A percentile compares a stretch with the other conserved stretches of the same genome.
These are phyloP conservation scores for Mycena epipterygia DNA, from an alignment of 768 basidiomycete species.

Conservation along the genomic window DNA sequence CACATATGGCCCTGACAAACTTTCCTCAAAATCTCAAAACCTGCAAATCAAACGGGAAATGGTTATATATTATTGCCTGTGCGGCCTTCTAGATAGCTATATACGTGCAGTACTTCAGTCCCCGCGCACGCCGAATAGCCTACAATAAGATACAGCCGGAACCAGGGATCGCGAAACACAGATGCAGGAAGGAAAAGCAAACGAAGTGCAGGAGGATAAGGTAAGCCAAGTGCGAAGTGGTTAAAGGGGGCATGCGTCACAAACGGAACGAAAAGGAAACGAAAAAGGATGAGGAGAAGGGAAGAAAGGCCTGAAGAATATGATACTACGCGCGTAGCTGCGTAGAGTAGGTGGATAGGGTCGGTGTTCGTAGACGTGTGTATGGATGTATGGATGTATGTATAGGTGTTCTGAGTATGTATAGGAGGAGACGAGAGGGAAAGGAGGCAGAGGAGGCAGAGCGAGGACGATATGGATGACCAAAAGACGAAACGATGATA, in stretches of 20 bases:
- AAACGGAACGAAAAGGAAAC: not conserved
- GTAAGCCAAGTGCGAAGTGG: no score
- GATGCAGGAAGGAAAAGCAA: no score
- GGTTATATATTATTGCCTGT: no score
- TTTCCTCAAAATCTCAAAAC: no score
- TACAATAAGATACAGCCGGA: constrained; percentile 25
- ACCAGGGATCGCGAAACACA: not conserved
- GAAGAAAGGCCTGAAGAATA: no score
- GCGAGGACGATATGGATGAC: not conserved
- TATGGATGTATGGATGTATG: not conserved
- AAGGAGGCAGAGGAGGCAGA: no score
- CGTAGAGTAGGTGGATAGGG: not conserved
- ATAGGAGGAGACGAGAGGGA: not conserved
- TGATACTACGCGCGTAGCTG: not conserved
- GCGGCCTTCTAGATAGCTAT: not conserved
- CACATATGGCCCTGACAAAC: no score
- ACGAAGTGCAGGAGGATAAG: not conserved
- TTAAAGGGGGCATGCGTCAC: no score
- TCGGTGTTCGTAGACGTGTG: not conserved
- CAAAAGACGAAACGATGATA: no score
- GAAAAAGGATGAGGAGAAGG: not conserved
- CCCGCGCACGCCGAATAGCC: constrained; percentile 23
- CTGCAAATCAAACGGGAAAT: no score
- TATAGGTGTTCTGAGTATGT: not conserved
- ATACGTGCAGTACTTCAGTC: not conserved